phyloP scores from a whole-genome alignment of 2,329 filamentous ascomycete genomes.

The Fusarium sp. region DNA sequence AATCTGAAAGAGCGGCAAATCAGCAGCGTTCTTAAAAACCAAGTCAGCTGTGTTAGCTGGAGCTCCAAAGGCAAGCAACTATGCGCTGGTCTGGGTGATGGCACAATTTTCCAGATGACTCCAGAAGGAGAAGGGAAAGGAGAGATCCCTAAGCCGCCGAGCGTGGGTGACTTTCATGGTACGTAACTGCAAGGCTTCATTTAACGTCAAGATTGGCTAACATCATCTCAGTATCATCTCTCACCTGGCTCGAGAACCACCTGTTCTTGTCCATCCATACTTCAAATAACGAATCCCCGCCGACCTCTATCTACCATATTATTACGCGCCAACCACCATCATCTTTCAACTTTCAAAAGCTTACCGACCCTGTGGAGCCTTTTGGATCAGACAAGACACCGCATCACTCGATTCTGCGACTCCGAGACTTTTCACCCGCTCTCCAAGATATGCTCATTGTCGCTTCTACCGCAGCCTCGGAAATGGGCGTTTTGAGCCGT shows the following conservation, averaged over 20 bases:
- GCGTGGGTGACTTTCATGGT: constrained; percentile 75
- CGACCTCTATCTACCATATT: constrained; percentile 80
- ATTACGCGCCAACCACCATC: constrained; percentile 72
- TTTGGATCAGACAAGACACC: constrained; percentile 74
- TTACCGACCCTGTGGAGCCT: constrained; percentile 78
- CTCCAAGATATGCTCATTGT: constrained; percentile 85
- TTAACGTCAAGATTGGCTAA: constrained; percentile 4
- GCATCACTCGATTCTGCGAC: constrained; percentile 80
- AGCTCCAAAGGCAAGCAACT: constrained; percentile 94
- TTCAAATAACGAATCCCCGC: constrained; percentile 65
- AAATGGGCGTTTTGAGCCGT: constrained; percentile 81
- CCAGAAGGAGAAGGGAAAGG: constrained; percentile 81
- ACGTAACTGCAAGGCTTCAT: constrained; percentile 46
- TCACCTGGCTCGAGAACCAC: constrained; percentile 90
- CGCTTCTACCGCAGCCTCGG: constrained; percentile 80
- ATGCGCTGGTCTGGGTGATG: constrained; percentile 84
- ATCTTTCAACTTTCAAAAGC: constrained; percentile 76
- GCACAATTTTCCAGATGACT: constrained; percentile 84
- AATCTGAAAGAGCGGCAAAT: constrained; percentile 77
- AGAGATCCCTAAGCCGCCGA: constrained; percentile 80
- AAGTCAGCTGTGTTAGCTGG: constrained; percentile 89
- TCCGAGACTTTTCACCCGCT: constrained; percentile 83
- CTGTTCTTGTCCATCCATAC: constrained; percentile 86
- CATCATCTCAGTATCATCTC: constrained; percentile 70
- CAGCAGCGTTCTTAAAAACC: constrained; percentile 72